phyloP scores from a whole-genome alignment of 2,329 filamentous ascomycete genomes.

The Ceratocystis ficicola region DNA sequence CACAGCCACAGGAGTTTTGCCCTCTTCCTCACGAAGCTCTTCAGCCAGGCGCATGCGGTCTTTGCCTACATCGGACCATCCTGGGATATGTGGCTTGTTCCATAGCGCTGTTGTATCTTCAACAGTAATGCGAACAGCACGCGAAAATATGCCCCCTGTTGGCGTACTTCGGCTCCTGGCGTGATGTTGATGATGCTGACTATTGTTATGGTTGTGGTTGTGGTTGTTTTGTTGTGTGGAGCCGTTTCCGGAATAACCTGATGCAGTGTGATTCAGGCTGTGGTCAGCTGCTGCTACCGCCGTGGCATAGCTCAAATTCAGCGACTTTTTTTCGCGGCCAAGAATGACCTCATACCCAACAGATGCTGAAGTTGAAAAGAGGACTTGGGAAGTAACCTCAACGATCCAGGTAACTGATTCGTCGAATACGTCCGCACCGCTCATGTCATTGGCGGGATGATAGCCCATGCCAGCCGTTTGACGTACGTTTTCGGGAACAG shows the following conservation, averaged over 20 bases:
- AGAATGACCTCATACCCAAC: slow-evolving; percentile 82
- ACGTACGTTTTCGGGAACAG: slow-evolving; percentile 66
- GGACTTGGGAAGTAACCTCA: slow-evolving; percentile 81
- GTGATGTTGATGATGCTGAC: slow-evolving; percentile 42
- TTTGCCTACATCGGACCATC: slow-evolving; percentile 40
- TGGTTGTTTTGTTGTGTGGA: slow-evolving; percentile 33
- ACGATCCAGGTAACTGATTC: slow-evolving; percentile 72
- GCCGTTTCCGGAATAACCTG: slow-evolving; percentile 12
- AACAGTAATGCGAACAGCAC: slow-evolving; percentile 62
- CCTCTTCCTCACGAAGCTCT: slow-evolving; percentile 21
- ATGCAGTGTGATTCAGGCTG: background rate
- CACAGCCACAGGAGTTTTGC: slow-evolving; percentile 12
- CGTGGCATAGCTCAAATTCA: slow-evolving; percentile 48
- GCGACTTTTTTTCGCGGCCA: slow-evolving; percentile 71
- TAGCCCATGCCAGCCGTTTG: slow-evolving; percentile 44
- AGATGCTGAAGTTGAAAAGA: slow-evolving; percentile 80
- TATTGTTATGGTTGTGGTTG: slow-evolving; percentile 43
- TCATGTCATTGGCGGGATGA: slow-evolving; percentile 23
- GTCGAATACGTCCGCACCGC: slow-evolving; percentile 38
- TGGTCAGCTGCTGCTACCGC: slow-evolving; percentile 33
- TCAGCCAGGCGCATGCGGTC: slow-evolving; percentile 23
- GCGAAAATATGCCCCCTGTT: slow-evolving; percentile 66
- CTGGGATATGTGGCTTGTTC: slow-evolving; percentile 78
- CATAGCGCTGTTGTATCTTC: slow-evolving; percentile 84
- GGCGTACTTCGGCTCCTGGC: slow-evolving; percentile 1